Conservation (phyloP, 2,329 filamentous ascomycete genomes). For the Colletotrichum neosansevieriae region DNA sequence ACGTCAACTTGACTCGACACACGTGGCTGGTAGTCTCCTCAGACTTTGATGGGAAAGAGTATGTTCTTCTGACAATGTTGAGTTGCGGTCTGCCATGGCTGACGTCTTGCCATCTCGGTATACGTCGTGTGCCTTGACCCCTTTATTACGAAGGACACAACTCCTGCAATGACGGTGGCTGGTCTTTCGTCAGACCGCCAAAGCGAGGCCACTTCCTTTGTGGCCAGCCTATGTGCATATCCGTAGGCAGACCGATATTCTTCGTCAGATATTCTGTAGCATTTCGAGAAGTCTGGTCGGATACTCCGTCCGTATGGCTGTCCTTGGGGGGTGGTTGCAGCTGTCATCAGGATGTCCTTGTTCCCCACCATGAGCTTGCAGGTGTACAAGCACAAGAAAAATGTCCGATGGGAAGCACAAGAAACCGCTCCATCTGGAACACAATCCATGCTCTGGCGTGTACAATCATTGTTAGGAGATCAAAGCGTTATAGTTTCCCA, state of each 20-base stretch:
- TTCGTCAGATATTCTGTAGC: conserved; percentile 48
- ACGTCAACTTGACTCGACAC: conserved; percentile 64
- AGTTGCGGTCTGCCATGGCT: not conserved
- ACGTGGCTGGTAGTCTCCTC: conserved; percentile 56
- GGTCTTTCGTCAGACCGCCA: conserved; percentile 42
- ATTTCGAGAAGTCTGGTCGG: conserved; percentile 55
- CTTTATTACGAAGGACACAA: conserved; percentile 10
- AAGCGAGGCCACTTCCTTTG: conserved; percentile 41
- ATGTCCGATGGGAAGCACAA: conserved; percentile 40
- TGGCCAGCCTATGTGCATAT: conserved; percentile 52
- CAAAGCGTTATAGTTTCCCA: not conserved
- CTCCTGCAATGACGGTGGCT: not conserved
- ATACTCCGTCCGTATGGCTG: conserved; percentile 44
- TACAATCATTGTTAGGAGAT: not conserved
- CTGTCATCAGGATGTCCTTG: conserved; percentile 53
- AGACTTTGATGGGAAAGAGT: conserved; percentile 10
- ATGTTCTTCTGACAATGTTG: conserved; percentile 3
- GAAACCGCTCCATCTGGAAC: conserved; percentile 4
- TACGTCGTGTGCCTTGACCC: not conserved
- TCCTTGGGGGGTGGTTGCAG: conserved; percentile 53
- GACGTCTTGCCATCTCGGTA: conserved; percentile 1
- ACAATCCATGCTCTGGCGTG: conserved; percentile 6
- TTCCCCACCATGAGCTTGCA: conserved; percentile 52
- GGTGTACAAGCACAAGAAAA: conserved; percentile 53
- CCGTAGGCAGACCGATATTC: conserved; percentile 44